These are phyloP conservation scores for Blumeria graminis DNA, from an alignment of 2,329 filamentous ascomycete species.

Conservation along the genomic window DNA sequence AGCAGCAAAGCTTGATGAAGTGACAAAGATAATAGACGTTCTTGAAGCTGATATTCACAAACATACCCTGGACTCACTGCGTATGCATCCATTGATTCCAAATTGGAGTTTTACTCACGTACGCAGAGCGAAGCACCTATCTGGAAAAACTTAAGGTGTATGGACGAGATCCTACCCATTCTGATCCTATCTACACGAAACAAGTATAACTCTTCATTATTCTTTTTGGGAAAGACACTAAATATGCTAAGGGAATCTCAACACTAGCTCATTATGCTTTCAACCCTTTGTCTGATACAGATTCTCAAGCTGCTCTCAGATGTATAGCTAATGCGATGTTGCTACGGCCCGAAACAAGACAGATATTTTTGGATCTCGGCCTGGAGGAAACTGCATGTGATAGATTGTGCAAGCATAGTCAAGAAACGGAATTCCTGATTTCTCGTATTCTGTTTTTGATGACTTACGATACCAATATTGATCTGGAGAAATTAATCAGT, in stretches of 20 bases:
- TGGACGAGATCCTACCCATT: conserved; percentile 45
- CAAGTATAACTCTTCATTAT: conserved; percentile 25
- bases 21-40: conserved; percentile 36
- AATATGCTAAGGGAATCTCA: conserved; percentile 37
- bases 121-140: conserved; percentile 33
- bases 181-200: conserved; percentile 66
- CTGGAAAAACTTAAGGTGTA: conserved; percentile 54
- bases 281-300: conserved; percentile 32
- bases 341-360: conserved; percentile 40
- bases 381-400: conserved; percentile 43
- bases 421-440: conserved; percentile 68
- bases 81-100: conserved; percentile 22
- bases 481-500: conserved; percentile 40
- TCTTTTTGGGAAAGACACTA: conserved; percentile 5
- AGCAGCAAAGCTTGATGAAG: conserved; percentile 42
- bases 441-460: conserved; percentile 59
- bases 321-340: conserved; percentile 71
- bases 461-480: conserved; percentile 50
- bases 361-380: conserved; percentile 48
- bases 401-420: conserved; percentile 45
- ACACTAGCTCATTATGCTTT: conserved; percentile 53
- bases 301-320: conserved; percentile 52
- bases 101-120: conserved; percentile 2
- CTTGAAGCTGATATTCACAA: conserved; percentile 37
- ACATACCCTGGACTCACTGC: conserved; percentile 30